A percentile compares a stretch with the other conserved stretches of the same genome.
Evolutionary conservation across 176 grass and related monocot genomes (phyloP).

Genomic region (Rhynchospora tenuis): DNA sequence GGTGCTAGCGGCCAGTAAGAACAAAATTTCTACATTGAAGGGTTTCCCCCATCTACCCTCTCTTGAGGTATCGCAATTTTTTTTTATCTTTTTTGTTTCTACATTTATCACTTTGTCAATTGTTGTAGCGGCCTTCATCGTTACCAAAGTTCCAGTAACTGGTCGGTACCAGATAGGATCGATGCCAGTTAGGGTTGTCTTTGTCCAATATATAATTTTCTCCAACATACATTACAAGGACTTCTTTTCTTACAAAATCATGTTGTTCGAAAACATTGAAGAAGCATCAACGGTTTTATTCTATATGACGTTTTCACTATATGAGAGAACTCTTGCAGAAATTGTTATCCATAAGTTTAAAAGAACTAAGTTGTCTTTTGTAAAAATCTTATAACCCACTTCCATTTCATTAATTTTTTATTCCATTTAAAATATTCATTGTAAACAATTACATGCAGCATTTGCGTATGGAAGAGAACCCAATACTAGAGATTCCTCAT

Average conservation of each 20-base stretch:
- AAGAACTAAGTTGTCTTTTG: background rate
- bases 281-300: too few relatives aligned
- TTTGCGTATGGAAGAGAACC: slow-evolving; percentile 91
- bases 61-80: slow-evolving; percentile 55
- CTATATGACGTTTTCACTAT: background rate
- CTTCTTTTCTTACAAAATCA: background rate
- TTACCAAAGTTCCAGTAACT: background rate
- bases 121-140: background rate
- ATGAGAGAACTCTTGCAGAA: background rate
- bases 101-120: background rate
- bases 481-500: slow-evolving; percentile 76
- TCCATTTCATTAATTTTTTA: background rate
- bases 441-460: slow-evolving; percentile 50
- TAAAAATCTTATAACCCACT: background rate
- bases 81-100: background rate
- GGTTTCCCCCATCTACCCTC: slow-evolving; percentile 82
- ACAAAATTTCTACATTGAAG: slow-evolving; percentile 94
- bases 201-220: background rate
- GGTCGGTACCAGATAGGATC: background rate
- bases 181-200: background rate
- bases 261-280: background rate
- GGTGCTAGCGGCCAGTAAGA: slow-evolving; percentile 92
- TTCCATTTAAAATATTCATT: background rate
- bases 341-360: background rate
- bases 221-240: background rate